Evolutionary conservation across 2,329 filamentous ascomycete genomes (phyloP).

Genomic region (Colletotrichum trifolii): DNA sequence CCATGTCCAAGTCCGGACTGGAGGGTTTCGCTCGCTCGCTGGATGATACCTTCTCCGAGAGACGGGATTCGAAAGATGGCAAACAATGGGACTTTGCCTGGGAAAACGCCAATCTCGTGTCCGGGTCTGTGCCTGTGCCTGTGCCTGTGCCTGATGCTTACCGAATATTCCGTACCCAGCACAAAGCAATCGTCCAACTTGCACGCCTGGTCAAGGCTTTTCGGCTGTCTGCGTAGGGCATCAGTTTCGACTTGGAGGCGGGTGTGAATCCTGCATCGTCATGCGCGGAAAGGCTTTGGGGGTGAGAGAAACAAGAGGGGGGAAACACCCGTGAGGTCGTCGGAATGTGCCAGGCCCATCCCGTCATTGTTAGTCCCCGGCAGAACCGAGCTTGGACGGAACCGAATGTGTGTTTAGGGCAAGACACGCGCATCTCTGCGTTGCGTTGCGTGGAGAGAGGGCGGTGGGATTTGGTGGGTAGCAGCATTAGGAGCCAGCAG

Average conservation of each 20-base stretch:
- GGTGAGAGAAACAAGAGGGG: conserved; percentile 5
- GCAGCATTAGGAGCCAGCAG: neutral
- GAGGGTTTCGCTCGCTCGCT: conserved; percentile 28
- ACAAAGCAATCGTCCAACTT: too few relatives aligned
- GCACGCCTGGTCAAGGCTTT: conserved; percentile 28
- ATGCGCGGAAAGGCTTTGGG: conserved; percentile 2
- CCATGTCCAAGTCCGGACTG: conserved; percentile 21
- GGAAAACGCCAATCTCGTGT: conserved; percentile 27
- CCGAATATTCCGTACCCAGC: too few relatives aligned
- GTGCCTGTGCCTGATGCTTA: too few relatives aligned
- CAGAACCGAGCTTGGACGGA: conserved; percentile 16
- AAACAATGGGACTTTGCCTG: conserved; percentile 10
- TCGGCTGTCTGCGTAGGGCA: conserved; percentile 8
- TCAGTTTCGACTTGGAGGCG: conserved; percentile 16
- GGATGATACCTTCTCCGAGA: conserved; percentile 26
- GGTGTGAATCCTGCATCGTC: conserved; percentile 15
- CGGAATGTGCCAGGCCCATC: conserved; percentile 33
- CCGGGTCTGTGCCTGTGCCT: conserved; percentile 24
- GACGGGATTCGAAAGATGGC: conserved; percentile 20
- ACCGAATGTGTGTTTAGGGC: conserved; percentile 32
- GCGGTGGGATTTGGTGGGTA: conserved; percentile 45
- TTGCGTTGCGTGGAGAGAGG: conserved; percentile 38
- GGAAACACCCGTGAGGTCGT: conserved; percentile 7
- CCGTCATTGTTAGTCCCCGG: conserved; percentile 25
- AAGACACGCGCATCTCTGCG: conserved; percentile 37